Percentiles rank a stretch among this genome's conserved stretches.
phyloP scores from a whole-genome alignment of 768 basidiomycete species.

The Hygrophorus russula region DNA sequence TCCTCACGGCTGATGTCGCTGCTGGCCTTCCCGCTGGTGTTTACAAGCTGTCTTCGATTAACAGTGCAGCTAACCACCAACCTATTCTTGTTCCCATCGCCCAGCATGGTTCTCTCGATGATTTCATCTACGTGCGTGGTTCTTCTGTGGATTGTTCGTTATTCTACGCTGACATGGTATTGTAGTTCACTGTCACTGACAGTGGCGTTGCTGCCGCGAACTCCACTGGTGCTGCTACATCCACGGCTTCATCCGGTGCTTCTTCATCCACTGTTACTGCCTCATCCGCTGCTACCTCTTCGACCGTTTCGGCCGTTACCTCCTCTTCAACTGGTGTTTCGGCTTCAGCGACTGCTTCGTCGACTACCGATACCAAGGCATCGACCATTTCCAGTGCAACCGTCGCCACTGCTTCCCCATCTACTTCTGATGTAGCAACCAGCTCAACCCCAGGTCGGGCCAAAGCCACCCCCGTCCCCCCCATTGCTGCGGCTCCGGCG shows the following conservation, averaged over 20 bases:
- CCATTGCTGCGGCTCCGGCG: slow-evolving; percentile 6
- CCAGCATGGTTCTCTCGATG: slow-evolving; percentile 40
- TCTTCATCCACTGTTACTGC: slow-evolving; percentile 8
- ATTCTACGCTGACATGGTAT: slow-evolving; percentile 3
- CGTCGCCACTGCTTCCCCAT: too few species aligned
- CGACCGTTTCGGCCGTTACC: slow-evolving; percentile 3
- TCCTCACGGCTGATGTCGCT: slow-evolving; percentile 33
- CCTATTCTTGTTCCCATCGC: slow-evolving; percentile 35
- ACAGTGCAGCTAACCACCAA: slow-evolving; percentile 37
- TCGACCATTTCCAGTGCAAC: neutral
- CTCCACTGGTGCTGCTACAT: slow-evolving; percentile 10
- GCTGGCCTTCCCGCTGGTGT: slow-evolving; percentile 43
- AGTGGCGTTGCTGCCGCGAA: slow-evolving; percentile 15
- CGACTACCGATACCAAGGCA: slow-evolving; percentile 2
- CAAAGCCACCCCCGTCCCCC: neutral
- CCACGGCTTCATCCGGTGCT: slow-evolving; percentile 5
- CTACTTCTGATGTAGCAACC: too few species aligned
- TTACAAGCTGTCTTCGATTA: slow-evolving; percentile 49
- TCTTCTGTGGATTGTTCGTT: slow-evolving; percentile 2
- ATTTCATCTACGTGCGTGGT: slow-evolving; percentile 30
- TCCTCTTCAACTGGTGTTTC: slow-evolving; percentile 2
- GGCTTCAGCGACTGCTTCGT: slow-evolving; percentile 1
- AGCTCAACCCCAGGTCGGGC: slow-evolving; percentile 5
- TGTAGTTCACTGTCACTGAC: slow-evolving; percentile 23
- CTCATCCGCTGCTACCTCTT: slow-evolving; percentile 4